Conservation (phyloP, 2,329 filamentous ascomycete genomes). For the Emmonsiellopsis sp. region DNA sequence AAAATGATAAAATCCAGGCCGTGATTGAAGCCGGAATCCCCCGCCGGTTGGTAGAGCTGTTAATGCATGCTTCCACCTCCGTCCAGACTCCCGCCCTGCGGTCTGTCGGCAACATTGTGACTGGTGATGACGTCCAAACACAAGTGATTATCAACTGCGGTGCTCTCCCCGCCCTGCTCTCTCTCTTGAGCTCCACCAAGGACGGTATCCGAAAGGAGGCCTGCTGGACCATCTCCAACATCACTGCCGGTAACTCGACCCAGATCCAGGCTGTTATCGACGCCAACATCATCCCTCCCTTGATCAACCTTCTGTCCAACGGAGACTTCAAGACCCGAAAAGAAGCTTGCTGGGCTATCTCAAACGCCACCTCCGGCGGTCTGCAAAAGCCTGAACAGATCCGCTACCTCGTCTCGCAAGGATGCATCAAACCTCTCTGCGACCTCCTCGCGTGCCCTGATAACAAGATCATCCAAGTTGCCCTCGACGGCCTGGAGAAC, state of each 20-base stretch:
- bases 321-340: slow-evolving; percentile 98
- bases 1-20: slow-evolving; percentile 98
- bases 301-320: slow-evolving; percentile 92
- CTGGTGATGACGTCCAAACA: slow-evolving; percentile 95
- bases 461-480: slow-evolving; percentile 99
- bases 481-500: slow-evolving; percentile 94
- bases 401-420: slow-evolving; percentile 82
- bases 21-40: slow-evolving; percentile 98
- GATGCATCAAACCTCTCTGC: slow-evolving; percentile 95
- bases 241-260: slow-evolving; percentile 93
- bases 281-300: slow-evolving; percentile 88
- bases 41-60: slow-evolving; percentile 86
- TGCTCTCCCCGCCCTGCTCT: slow-evolving; percentile 81
- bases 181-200: slow-evolving; percentile 91
- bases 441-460: slow-evolving; percentile 92
- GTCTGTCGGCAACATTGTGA: slow-evolving; percentile 97
- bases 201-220: slow-evolving; percentile 98
- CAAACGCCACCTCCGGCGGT: slow-evolving; percentile 93
- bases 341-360: slow-evolving; percentile 99
- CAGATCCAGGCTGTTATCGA: slow-evolving; percentile 97
- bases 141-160: slow-evolving; percentile 99
- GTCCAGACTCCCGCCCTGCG: slow-evolving; percentile 95
- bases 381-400: slow-evolving; percentile 99
- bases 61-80: slow-evolving; percentile 97
- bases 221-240: slow-evolving; percentile 99